A percentile compares a stretch with the other conserved stretches of the same genome.
Conservation (phyloP, 2,329 filamentous ascomycete species). For the Claviceps fusiformis region DNA sequence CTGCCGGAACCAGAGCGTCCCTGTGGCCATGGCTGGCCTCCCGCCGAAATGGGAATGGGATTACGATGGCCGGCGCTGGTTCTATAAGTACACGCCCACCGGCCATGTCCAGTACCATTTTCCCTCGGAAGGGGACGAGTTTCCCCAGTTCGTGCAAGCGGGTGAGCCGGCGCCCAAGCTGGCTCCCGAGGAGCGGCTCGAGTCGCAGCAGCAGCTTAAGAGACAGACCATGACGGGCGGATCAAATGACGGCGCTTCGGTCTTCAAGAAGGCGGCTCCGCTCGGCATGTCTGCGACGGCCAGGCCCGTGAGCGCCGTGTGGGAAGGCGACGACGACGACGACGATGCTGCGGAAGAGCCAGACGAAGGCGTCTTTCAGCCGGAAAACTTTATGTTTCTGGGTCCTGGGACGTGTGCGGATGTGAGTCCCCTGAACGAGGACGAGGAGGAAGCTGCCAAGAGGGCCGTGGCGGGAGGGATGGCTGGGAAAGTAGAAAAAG, state of each 20-base stretch:
- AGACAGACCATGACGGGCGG: constrained; percentile 16
- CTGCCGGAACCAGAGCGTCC: no score
- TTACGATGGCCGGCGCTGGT: constrained; percentile 44
- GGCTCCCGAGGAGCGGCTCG: constrained; percentile 38
- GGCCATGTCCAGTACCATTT: constrained; percentile 43
- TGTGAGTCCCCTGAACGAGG: constrained; percentile 28
- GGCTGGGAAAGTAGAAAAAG: constrained; percentile 7
- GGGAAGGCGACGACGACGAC: constrained; percentile 16
- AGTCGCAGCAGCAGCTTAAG: constrained; percentile 36
- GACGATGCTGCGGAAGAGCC: constrained; percentile 13
- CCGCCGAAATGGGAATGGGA: constrained; percentile 43
- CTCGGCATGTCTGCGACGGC: constrained; percentile 21
- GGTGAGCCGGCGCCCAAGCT: constrained; percentile 24
- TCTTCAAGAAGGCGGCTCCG: neutral
- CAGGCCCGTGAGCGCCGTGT: constrained; percentile 18
- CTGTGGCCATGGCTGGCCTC: constrained; percentile 21
- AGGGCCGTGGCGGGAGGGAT: constrained; percentile 11
- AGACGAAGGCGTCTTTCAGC: constrained; percentile 31
- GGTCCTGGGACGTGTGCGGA: constrained; percentile 33
- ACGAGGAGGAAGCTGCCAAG: constrained; percentile 19
- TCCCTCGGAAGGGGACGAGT: constrained; percentile 44
- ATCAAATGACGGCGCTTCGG: neutral
- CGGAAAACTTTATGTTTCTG: constrained; percentile 39
- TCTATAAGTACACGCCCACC: constrained; percentile 41
- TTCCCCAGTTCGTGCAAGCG: constrained; percentile 35